Evolutionary conservation across 1,284 basidiomycete genomes (phyloP).

Genomic region (Cryptococcus hybrid): DNA sequence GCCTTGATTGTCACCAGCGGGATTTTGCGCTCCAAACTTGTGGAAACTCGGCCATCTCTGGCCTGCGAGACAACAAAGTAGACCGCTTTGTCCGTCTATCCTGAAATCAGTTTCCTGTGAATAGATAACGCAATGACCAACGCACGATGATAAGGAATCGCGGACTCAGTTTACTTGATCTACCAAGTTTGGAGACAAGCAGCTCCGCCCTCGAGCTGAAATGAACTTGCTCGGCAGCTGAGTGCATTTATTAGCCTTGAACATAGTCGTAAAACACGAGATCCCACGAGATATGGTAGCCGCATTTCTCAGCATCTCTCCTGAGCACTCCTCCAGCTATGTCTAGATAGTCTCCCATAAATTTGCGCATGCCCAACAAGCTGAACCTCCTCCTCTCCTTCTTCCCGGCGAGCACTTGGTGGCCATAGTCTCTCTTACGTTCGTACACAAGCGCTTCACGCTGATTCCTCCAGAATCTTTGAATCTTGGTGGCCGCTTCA

Average conservation of each 20-base stretch:
- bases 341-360: constrained; percentile 96
- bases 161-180: constrained; percentile 90
- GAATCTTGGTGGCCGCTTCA: constrained; percentile 92
- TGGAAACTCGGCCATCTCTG: constrained; percentile 65
- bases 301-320: constrained; percentile 70
- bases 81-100: constrained; percentile 82
- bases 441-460: constrained; percentile 89
- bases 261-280: not conserved
- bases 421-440: constrained; percentile 88
- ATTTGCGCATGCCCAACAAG: constrained; percentile 89
- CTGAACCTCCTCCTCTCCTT: constrained; percentile 95
- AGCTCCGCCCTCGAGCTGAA: constrained; percentile 87
- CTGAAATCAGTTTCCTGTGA: not conserved
- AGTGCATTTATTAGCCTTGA: not conserved
- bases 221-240: constrained; percentile 66
- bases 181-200: constrained; percentile 79
- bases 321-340: constrained; percentile 74
- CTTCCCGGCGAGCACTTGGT: constrained; percentile 82
- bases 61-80: constrained; percentile 73
- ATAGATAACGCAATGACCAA: constrained; percentile 12
- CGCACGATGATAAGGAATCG: constrained; percentile 85
- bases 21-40: constrained; percentile 81
- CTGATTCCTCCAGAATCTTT: constrained; percentile 98
- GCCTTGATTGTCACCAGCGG: constrained; percentile 81
- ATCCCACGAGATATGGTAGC: constrained; percentile 72